phyloP scores from a whole-genome alignment of 768 basidiomycete genomes.

The Chiua virens region DNA sequence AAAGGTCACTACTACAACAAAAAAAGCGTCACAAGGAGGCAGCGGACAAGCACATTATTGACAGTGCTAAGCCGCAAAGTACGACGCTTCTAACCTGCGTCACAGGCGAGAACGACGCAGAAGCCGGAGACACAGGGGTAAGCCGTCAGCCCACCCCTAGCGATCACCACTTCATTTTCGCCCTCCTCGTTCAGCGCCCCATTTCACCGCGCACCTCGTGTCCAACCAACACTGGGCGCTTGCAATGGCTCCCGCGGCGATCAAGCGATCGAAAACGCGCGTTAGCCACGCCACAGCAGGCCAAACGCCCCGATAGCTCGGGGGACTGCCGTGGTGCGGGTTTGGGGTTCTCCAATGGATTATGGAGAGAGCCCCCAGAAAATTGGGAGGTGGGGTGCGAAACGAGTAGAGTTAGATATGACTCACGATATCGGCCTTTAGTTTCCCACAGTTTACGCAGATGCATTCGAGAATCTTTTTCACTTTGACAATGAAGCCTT shows the following conservation, averaged over 20 bases:
- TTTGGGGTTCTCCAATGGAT: slow-evolving; percentile 89
- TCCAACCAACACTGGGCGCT: slow-evolving; percentile 76
- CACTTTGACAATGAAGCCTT: slow-evolving; percentile 97
- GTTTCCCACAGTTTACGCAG: slow-evolving; percentile 97
- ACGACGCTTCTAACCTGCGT: slow-evolving; percentile 56
- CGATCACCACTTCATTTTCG: slow-evolving; percentile 46
- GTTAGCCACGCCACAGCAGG: slow-evolving; percentile 70
- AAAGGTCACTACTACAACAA: slow-evolving; percentile 28
- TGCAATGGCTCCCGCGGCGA: slow-evolving; percentile 76
- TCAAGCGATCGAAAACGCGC: slow-evolving; percentile 96
- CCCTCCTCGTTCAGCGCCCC: slow-evolving; percentile 98
- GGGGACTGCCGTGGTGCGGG: slow-evolving; percentile 79
- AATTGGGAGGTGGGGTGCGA: slow-evolving; percentile 91
- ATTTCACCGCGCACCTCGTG: slow-evolving; percentile 93
- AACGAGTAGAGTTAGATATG: slow-evolving; percentile 82
- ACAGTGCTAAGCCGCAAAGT: slow-evolving; percentile 55
- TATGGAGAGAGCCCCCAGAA: slow-evolving; percentile 98
- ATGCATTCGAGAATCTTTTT: slow-evolving; percentile 99
- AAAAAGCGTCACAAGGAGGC: slow-evolving; percentile 59
- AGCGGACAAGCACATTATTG: slow-evolving; percentile 48
- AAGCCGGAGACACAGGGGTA: slow-evolving; percentile 19
- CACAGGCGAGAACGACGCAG: slow-evolving; percentile 54
- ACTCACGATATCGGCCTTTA: slow-evolving; percentile 98
- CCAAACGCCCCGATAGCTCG: slow-evolving; percentile 81
- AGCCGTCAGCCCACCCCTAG: slow-evolving; percentile 27